Conservation (phyloP, 108 stramenopile species). For the Nitzschia palea region DNA sequence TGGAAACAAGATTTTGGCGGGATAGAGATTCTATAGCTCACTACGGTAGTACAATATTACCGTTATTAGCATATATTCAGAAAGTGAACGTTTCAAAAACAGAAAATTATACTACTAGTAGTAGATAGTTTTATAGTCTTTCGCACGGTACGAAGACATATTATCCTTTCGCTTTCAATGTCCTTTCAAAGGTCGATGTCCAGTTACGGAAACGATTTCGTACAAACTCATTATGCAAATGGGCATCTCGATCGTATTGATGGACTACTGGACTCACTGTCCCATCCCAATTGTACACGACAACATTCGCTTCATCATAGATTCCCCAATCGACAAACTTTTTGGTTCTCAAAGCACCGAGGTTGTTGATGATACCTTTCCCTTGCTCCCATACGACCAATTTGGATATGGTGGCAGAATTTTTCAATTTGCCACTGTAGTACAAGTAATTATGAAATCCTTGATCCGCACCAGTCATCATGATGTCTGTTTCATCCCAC, state of each 20-base stretch:
- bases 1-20: too few relatives aligned
- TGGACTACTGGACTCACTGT: slow-evolving; percentile 75
- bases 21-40: too few relatives aligned
- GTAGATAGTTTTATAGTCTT: too few relatives aligned
- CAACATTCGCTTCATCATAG: slow-evolving; percentile 48
- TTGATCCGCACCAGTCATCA: slow-evolving; percentile 82
- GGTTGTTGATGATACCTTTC: slow-evolving; percentile 80
- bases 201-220: neutral
- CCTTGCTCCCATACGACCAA: slow-evolving; percentile 81
- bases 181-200: neutral
- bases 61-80: too few relatives aligned
- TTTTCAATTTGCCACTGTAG: slow-evolving; percentile 59
- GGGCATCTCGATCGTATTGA: slow-evolving; percentile 83
- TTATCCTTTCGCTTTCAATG: neutral
- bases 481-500: slow-evolving; percentile 66
- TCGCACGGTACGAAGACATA: too few relatives aligned
- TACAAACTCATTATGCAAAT: slow-evolving; percentile 34
- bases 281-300: slow-evolving; percentile 80
- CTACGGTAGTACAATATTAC: too few relatives aligned
- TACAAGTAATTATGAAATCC: slow-evolving; percentile 87
- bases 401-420: slow-evolving; percentile 49
- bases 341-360: slow-evolving; percentile 69
- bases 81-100: too few relatives aligned
- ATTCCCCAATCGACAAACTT: slow-evolving; percentile 71
- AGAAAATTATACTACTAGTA: too few relatives aligned